Conservation (phyloP, 2,329 filamentous ascomycete genomes). For the Dothistroma pini region DNA sequence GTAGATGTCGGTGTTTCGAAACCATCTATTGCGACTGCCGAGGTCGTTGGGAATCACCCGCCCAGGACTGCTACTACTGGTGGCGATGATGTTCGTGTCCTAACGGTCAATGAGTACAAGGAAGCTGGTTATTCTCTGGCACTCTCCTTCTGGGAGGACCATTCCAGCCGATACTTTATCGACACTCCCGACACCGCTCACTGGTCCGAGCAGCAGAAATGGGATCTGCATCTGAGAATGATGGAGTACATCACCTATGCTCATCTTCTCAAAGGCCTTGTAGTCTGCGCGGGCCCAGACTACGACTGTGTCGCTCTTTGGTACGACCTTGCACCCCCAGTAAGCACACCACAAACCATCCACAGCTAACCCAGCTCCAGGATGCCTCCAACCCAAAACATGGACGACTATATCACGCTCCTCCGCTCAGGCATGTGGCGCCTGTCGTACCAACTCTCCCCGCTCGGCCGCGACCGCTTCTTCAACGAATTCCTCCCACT, state of each 20-base stretch:
- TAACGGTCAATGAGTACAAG: constrained; percentile 65
- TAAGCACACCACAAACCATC: neutral
- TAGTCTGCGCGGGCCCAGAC: constrained; percentile 69
- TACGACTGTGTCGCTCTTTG: constrained; percentile 77
- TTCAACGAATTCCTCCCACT: constrained; percentile 73
- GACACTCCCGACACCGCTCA: constrained; percentile 64
- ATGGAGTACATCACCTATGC: constrained; percentile 74
- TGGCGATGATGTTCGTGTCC: constrained; percentile 56
- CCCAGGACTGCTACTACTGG: constrained; percentile 11
- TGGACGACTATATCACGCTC: constrained; percentile 69
- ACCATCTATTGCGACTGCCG: constrained; percentile 12
- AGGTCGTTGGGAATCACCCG: constrained; percentile 11
- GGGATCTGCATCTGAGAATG: constrained; percentile 72
- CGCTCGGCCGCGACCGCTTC: constrained; percentile 69
- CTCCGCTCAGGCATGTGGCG: constrained; percentile 75
- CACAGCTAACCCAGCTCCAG: constrained; percentile 40
- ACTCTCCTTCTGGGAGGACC: constrained; percentile 72
- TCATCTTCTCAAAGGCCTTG: constrained; percentile 69
- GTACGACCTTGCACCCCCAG: constrained; percentile 48
- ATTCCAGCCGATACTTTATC: constrained; percentile 70
- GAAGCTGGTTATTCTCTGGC: constrained; percentile 69
- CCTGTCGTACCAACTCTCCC: constrained; percentile 68
- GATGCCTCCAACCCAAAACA: constrained; percentile 71
- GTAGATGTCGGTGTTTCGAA: constrained; percentile 11
- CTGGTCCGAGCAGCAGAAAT: constrained; percentile 64